A percentile compares a stretch with the other conserved stretches of the same genome.
These are phyloP conservation scores for Setaria italica DNA, from an alignment of 202 grass and related monocot species.

Conservation along the genomic window DNA sequence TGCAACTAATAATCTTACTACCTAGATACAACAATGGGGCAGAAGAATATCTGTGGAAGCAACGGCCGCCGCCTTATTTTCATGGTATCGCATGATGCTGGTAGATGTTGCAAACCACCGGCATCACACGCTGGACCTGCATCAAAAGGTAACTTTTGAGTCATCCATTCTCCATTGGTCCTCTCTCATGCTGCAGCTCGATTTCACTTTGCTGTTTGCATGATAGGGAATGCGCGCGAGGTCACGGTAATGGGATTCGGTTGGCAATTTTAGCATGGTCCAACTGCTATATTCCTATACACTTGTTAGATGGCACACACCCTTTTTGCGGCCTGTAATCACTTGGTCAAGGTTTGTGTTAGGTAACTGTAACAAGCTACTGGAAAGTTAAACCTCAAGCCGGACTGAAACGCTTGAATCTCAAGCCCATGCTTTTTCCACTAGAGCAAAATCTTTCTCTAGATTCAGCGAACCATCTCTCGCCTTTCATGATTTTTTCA, in stretches of 20 bases:
- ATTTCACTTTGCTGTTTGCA: conserved; percentile 21
- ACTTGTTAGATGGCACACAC: conserved; percentile 32
- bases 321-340: not conserved
- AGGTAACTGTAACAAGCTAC: not conserved
- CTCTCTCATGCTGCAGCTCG: conserved; percentile 16
- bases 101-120: conserved; percentile 34
- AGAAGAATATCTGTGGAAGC: conserved; percentile 29
- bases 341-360: not conserved
- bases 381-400: not conserved
- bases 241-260: not conserved
- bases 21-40: not conserved
- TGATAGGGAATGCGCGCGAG: not conserved
- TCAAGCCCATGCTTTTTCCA: not conserved
- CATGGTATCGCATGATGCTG: not conserved
- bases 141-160: conserved; percentile 40
- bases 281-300: conserved; percentile 32
- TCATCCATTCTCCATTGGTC: not conserved
- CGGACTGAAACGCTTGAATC: not conserved
- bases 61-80: not conserved
- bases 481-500: not conserved
- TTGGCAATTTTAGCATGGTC: conserved; percentile 33
- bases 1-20: not conserved
- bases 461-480: not conserved
- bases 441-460: conserved; percentile 1
- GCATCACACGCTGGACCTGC: conserved; percentile 34